Evolutionary conservation across 2,329 filamentous ascomycete species (phyloP), one percentile per base, ranked within the genome.

Genomic region (Elsinoe ampelina): DNA sequence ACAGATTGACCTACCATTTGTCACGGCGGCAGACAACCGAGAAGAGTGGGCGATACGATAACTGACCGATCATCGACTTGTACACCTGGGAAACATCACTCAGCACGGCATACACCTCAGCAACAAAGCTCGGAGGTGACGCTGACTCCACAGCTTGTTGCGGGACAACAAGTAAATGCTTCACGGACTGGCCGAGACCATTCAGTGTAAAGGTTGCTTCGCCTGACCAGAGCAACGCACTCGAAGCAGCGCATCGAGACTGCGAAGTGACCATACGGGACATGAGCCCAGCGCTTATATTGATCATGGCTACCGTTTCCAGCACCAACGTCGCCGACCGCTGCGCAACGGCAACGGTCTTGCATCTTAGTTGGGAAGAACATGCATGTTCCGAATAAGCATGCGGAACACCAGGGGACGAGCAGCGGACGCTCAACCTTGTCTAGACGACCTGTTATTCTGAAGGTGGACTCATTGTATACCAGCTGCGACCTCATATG

Each of bases 1-100:
- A 75, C 82, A 87, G 66, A 89, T 98, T 58, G 89, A 96, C 65
- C 89, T 95, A 73, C 91, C 93, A 0, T 97, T 98, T 68, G 82
- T 97, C 57, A 81, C 79, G 35, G 74, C 79, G 3, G 78, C 79
- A 19, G 92, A 96, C 65, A 80, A 91, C 68, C 75, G 76, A 61
- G 82, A 84, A 57, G 90, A 95, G 66, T 98, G 93, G 93, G 84
- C 82, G 54, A 71, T 77, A 57, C 77, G 60, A 66, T 8, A 3
- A 19, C 15, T 22, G 41, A 19, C 19, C 41, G 41, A 19, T 20
- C 15, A 11, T 22, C 8, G 12, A 10, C n/a, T 47, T 41, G 5
- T 8, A 11, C 5, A n/a, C 38, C 38, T 41, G 26, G n/a, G 38
- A 19, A n/a, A 11, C 38, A 41, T 4, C n/a, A 41, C 8, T n/a